Base-by-base conservation (phyloP, 805 yeast species). In the Torulaspora franciscae region DNA sequence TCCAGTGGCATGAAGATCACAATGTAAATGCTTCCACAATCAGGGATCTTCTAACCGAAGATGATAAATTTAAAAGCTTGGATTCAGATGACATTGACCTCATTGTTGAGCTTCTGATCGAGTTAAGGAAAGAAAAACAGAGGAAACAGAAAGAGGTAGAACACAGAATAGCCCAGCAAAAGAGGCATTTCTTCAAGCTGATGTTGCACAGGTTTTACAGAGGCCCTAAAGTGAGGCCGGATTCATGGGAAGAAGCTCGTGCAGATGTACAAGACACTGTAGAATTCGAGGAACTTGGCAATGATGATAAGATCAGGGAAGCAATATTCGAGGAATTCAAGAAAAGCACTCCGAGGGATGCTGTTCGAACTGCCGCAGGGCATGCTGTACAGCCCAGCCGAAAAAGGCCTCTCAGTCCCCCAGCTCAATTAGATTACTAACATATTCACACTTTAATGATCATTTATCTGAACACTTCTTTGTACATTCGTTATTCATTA, bases 401-500 rank as follows among this genome's bases (percentile, higher is more conserved):
- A 19, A 51, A 65, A 37, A 55, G 67, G 30, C 55, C 57, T 17
- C 45, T 58, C 11, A 50, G 53, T 8, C 59, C 65, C 14, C 51
- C 55, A 1, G 46, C 57, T 14, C 69, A 67, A 40, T 44, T 68
- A 30, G 72, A 68, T 46, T 66, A 67, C 49, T 67, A 47, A 54
- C 17, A 13, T 26, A 25, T 35, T 30, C 11, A 7, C 5, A 15
- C 17, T 30, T 30, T 15, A 14, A 14, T 30, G 33, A 30, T 14
- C 10, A 30, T 15, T 27, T 27, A 30, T 30, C 6, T 30, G 17
- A 7, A 30, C 24, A 11, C 6, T n/a, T 29, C 8, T 30, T 10
- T 11, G 17, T 19, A 26, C 45, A 13, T 13, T 23, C 46, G 49
- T 53, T 65, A 76, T 49, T 83, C 88, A 30, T 73, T 71, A 41